A percentile compares a stretch with the other conserved stretches of the same genome.
These are phyloP conservation scores for Malassezia brasiliensis DNA, from an alignment of 1,284 basidiomycete genomes.

Conservation along the genomic window DNA sequence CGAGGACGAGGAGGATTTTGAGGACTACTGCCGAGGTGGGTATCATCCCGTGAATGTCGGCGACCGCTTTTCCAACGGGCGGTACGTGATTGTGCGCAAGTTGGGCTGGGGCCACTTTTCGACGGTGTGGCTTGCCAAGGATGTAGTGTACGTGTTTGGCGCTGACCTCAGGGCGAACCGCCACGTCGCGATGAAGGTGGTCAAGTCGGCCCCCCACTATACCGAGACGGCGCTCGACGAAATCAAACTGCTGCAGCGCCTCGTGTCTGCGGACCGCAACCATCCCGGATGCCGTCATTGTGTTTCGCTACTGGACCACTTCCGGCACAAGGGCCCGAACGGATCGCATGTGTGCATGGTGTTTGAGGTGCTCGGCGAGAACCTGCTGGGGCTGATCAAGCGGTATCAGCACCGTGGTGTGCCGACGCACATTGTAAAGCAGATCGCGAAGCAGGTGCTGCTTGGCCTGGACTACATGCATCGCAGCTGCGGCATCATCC, in stretches of 20 bases:
- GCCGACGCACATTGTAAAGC: conserved; percentile 82
- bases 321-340: conserved; percentile 89
- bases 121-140: conserved; percentile 50
- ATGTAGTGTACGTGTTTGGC: conserved; percentile 29
- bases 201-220: conserved; percentile 92
- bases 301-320: conserved; percentile 93
- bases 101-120: conserved; percentile 95
- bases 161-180: conserved; percentile 64
- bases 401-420: conserved; percentile 91
- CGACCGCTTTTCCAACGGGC: conserved; percentile 74
- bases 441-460: conserved; percentile 92
- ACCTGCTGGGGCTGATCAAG: conserved; percentile 93
- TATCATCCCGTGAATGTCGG: conserved; percentile 91
- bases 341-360: conserved; percentile 99
- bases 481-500: conserved; percentile 81
- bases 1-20: conserved; percentile 51
- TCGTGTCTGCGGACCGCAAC: conserved; percentile 70
- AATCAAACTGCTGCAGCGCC: conserved; percentile 90
- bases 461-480: conserved; percentile 97
- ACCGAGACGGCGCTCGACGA: conserved; percentile 97
- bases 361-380: conserved; percentile 96
- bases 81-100: conserved; percentile 86
- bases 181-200: conserved; percentile 96
- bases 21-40: conserved; percentile 56
- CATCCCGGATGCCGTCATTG: conserved; percentile 53